Conservation (phyloP, 768 basidiomycete species). For the Tylopilus balloui region DNA sequence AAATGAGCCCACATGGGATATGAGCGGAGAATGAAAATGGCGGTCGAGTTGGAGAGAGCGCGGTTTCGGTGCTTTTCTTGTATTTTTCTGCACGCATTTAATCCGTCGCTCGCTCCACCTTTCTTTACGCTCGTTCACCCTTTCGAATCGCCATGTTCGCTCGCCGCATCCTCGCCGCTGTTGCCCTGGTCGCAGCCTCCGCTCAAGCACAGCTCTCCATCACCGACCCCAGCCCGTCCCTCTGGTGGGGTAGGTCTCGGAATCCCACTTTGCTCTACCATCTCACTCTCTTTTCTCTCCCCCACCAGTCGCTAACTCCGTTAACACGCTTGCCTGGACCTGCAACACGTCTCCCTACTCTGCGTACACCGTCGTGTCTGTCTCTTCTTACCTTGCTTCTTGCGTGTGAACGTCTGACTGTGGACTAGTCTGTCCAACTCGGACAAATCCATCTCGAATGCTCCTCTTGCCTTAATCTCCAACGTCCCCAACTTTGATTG, state of each 20-base stretch:
- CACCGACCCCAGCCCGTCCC: slow-evolving; percentile 39
- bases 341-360: slow-evolving; percentile 40
- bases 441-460: slow-evolving; percentile 35
- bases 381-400: not conserved
- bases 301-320: slow-evolving; percentile 46
- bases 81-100: slow-evolving; percentile 5
- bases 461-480: slow-evolving; percentile 42
- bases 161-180: slow-evolving; percentile 33
- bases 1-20: not conserved
- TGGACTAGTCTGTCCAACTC: slow-evolving; percentile 42
- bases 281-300: not conserved
- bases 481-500: slow-evolving; percentile 55
- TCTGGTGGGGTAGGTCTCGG: slow-evolving; percentile 58
- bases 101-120: slow-evolving; percentile 21
- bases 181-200: slow-evolving; percentile 37
- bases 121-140: slow-evolving; percentile 13
- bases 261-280: not conserved
- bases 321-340: slow-evolving; percentile 58
- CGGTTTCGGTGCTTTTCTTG: slow-evolving; percentile 4
- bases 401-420: slow-evolving; percentile 6
- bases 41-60: not conserved
- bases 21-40: slow-evolving; percentile 27
- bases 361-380: slow-evolving; percentile 47
- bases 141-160: slow-evolving; percentile 34
- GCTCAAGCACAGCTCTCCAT: slow-evolving; percentile 40